Percentiles rank a stretch among this genome's conserved stretches.
Conservation (phyloP, 192 early-diverging fungal species). For the Backusella sp. region DNA sequence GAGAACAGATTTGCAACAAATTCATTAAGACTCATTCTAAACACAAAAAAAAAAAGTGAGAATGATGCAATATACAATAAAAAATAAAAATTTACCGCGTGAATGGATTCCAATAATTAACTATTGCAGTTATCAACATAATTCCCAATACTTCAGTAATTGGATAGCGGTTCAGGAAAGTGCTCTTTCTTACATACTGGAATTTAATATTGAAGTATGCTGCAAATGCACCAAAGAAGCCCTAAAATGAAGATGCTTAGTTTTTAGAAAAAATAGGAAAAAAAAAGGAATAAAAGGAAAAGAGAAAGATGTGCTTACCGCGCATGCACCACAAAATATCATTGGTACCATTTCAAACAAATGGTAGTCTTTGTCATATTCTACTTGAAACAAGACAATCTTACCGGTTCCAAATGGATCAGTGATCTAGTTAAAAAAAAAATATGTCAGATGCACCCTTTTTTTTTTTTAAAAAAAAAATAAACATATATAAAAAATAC, state of each 20-base stretch:
- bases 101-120: slow-evolving; percentile 81
- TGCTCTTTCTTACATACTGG: slow-evolving; percentile 72
- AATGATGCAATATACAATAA: background rate
- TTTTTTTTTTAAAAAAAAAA: background rate
- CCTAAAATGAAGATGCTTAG: slow-evolving; percentile 47
- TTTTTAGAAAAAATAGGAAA: background rate
- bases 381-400: slow-evolving; percentile 84
- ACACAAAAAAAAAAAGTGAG: background rate
- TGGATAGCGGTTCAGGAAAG: slow-evolving; percentile 65
- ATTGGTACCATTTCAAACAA: slow-evolving; percentile 90
- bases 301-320: slow-evolving; percentile 44
- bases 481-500: slow-evolving; percentile 21
- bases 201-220: slow-evolving; percentile 68
- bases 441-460: background rate
- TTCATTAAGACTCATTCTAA: slow-evolving; percentile 79
- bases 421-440: slow-evolving; percentile 55
- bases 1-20: slow-evolving; percentile 86
- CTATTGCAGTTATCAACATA: slow-evolving; percentile 64
- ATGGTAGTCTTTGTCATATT: slow-evolving; percentile 88
- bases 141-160: slow-evolving; percentile 75
- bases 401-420: slow-evolving; percentile 85
- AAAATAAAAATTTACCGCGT: slow-evolving; percentile 52
- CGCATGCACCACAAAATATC: slow-evolving; percentile 77
- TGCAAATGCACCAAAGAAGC: slow-evolving; percentile 82
- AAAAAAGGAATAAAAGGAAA: background rate